phyloP scores from a whole-genome alignment of 2,329 filamentous ascomycete species.

The Beauveria varroae region DNA sequence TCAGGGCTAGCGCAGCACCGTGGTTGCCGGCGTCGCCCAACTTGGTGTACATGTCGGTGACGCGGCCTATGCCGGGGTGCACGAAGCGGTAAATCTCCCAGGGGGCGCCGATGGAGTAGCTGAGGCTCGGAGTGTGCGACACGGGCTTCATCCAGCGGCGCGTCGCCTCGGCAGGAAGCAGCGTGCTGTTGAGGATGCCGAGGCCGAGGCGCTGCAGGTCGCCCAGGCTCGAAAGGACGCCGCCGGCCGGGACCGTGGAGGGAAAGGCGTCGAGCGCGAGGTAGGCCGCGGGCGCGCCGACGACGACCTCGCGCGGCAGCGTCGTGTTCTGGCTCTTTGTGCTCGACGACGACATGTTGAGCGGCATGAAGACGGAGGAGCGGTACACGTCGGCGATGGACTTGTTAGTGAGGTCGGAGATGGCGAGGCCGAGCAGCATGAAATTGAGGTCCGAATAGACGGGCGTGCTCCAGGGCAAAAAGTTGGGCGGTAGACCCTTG shows the following conservation, averaged over 20 bases:
- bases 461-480: background rate
- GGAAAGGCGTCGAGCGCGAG: background rate
- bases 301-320: background rate
- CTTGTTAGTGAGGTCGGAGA: background rate
- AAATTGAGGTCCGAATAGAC: slow-evolving; percentile 7
- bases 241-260: background rate
- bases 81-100: slow-evolving; percentile 34
- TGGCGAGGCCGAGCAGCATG: slow-evolving; percentile 2
- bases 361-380: background rate
- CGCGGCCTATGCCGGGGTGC: slow-evolving; percentile 31
- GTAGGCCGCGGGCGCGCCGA: background rate
- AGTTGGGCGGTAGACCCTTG: background rate
- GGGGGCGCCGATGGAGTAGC: slow-evolving; percentile 28
- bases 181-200: slow-evolving; percentile 6
- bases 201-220: slow-evolving; percentile 4
- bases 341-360: slow-evolving; percentile 9
- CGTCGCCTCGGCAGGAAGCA: background rate
- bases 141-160: slow-evolving; percentile 33
- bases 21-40: slow-evolving; percentile 18
- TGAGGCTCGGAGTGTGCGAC: slow-evolving; percentile 29
- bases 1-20: slow-evolving; percentile 28
- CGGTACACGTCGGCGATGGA: background rate
- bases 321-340: background rate
- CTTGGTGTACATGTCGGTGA: slow-evolving; percentile 22
- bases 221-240: background rate